Base-by-base conservation (phyloP, 768 basidiomycete genomes). In the Kwoniella dejecticola region DNA sequence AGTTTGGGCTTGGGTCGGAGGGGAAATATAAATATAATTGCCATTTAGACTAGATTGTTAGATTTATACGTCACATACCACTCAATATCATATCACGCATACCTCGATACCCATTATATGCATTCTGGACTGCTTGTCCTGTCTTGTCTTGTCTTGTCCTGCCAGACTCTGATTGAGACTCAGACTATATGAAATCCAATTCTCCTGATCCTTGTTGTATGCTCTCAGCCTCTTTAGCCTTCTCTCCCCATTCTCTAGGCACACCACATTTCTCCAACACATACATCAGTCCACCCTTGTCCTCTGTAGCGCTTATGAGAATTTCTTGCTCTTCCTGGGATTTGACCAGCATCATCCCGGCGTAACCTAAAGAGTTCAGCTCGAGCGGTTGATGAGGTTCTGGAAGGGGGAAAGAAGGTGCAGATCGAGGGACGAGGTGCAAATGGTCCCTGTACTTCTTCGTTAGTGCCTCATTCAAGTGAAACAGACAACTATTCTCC, bases 321-420 rank as follows among this genome's bases (percentile, higher is more conserved):
- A 83, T 84, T 57, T 86, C 85, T 50, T 91, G 76, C 79, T 94
- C 91, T 19, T 82, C 82, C 55, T 88, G 85, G 64, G 88, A 91
- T 81, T 89, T 91, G 24, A 90, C 91, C 56, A 96, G 84, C 63
- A 96, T 69, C 87, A 90, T 86, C 0, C 94, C 94, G 6, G 91
- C 89, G 75, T 88, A 96, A 13, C 90, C 94, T 48, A 96, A 83
- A 45, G 94, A 84, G 77, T 97, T 96, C 42, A 97, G 82, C 69
- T 85, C 85, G 26, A 97, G 71, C 55, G 58, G 40, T 49, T 59
- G 38, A 27, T 66, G 55, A 5, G 62, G 52, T 30, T 52, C 12
- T 1, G 69, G 63, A 0, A 78, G 60, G 3, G 67, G 66, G 69
- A 71, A 76, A 1, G 70, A 64, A 1, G 77, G 75, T 12, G 59